phyloP scores from a whole-genome alignment of 2,329 filamentous ascomycete genomes.

The Colletotrichum sansevieriae region DNA sequence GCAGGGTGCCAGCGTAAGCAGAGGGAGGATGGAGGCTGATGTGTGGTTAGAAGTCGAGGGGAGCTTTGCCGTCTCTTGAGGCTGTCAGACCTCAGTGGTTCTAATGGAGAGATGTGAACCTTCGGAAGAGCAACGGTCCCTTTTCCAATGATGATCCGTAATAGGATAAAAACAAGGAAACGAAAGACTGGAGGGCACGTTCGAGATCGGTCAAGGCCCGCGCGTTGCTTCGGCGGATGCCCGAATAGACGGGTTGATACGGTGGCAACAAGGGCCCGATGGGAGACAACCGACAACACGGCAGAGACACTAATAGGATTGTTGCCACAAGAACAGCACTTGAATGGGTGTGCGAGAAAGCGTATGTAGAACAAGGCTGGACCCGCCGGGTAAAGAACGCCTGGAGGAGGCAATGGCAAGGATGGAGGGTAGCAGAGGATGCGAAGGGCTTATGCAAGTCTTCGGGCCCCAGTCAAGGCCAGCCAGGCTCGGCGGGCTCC shows the following conservation, averaged over 20 bases:
- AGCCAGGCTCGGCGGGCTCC: slow-evolving; percentile 14
- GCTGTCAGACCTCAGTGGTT: background rate
- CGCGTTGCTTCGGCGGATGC: background rate
- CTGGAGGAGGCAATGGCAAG: slow-evolving; percentile 10
- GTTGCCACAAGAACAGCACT: slow-evolving; percentile 18
- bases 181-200: slow-evolving; percentile 4
- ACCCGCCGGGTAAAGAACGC: background rate
- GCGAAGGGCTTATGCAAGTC: slow-evolving; percentile 30
- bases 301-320: slow-evolving; percentile 20
- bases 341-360: background rate
- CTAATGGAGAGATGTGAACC: background rate
- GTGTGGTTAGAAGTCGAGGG: background rate
- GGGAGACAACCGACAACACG: background rate
- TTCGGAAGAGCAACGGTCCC: background rate
- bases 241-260: slow-evolving; percentile 9
- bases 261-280: slow-evolving; percentile 6
- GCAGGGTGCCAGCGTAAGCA: background rate
- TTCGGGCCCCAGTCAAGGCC: slow-evolving; percentile 4
- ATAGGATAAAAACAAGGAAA: background rate
- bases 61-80: background rate
- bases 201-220: slow-evolving; percentile 8
- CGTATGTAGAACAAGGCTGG: slow-evolving; percentile 20
- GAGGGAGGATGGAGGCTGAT: background rate
- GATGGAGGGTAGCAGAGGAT: slow-evolving; percentile 20
- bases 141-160: background rate